Evolutionary conservation across 2,329 filamentous ascomycete genomes (phyloP), one percentile per base, ranked within the genome.

Genomic region (Cercospora zeae-maydis): DNA sequence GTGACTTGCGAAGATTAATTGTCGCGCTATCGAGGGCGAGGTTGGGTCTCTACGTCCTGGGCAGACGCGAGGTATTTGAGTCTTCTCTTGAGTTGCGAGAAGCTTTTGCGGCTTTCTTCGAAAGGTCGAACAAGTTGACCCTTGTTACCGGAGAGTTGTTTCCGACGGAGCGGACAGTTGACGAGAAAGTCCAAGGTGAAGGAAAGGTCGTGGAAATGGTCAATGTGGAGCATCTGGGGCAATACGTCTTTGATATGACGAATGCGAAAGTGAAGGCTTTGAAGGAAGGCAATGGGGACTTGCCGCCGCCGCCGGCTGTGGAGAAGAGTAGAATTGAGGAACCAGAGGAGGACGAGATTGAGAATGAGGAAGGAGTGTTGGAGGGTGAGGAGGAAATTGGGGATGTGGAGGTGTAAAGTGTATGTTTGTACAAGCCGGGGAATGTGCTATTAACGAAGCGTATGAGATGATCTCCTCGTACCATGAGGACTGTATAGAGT

Each of bases 221-320:
- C 71, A 86, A 90, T 34, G 88, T 98, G 1, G 93, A 99, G 79
- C 95, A 99, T 79, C 77, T 99, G 36, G 95, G 95, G 0, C 90
- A 96, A 78, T 99, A 97, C 76, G 93, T 99, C 21, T 96, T 86
- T 75, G 91, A 99, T 76, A 99, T 99, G 92, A 96, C 92, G 3
- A 85, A 89, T 72, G 86, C 86, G 7, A 89, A 88, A 76, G 76
- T 88, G 1, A 83, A 86, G 71, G 81, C 81, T 49, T 71, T 87
- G 71, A 86, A 82, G 67, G 78, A 75, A 52, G 75, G 74, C 5
- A 74, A 74, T 1, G 77, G 57, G 14, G 30, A 62, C 16, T 31
- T 72, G 34, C 70, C 67, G 55, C 69, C 71, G 13, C 64, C 65
- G 42, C 66, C 65, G 14, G 56, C 57, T 54, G 59, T 16, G 49